Conservation (phyloP, 176 grass and related monocot species). For the Musa itinerans region DNA sequence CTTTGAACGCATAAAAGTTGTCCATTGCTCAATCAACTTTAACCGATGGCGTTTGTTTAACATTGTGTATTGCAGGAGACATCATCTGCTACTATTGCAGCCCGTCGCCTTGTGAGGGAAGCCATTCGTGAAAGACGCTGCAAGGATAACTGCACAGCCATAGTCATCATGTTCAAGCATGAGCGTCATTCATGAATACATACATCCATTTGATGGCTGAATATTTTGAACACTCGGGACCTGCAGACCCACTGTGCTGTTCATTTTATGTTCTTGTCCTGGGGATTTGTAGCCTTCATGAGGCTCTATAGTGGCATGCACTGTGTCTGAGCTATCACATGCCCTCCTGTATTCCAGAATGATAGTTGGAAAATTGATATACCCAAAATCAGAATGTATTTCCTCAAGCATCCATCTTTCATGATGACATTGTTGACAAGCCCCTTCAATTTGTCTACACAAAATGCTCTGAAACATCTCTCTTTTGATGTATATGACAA, state of each 20-base stretch:
- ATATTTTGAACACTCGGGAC: not conserved
- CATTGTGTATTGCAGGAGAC: conserved; percentile 32
- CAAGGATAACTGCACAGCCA: conserved; percentile 91
- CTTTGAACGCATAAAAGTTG: not conserved
- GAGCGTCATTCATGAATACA: conserved; percentile 1
- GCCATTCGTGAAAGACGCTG: conserved; percentile 78
- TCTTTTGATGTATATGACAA: too few relatives aligned
- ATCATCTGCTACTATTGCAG: conserved; percentile 45
- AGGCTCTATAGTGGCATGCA: conserved; percentile 50
- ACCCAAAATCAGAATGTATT: not conserved
- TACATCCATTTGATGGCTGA: not conserved
- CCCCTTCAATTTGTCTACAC: conserved; percentile 51
- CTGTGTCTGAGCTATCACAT: conserved; percentile 45
- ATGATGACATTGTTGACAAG: conserved; percentile 53
- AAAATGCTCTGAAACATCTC: not conserved
- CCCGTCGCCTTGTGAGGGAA: conserved; percentile 71
- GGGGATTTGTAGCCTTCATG: conserved; percentile 19
- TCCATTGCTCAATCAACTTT: not conserved
- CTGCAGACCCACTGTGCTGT: not conserved
- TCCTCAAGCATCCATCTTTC: conserved; percentile 71
- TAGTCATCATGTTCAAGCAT: conserved; percentile 67
- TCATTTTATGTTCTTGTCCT: conserved; percentile 19
- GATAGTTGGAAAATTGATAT: conserved; percentile 19
- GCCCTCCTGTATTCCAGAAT: conserved; percentile 47
- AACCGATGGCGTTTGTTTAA: not conserved